Evolutionary conservation across 2,329 filamentous ascomycete species (phyloP).

Genomic region (Ophiostoma ulmi): DNA sequence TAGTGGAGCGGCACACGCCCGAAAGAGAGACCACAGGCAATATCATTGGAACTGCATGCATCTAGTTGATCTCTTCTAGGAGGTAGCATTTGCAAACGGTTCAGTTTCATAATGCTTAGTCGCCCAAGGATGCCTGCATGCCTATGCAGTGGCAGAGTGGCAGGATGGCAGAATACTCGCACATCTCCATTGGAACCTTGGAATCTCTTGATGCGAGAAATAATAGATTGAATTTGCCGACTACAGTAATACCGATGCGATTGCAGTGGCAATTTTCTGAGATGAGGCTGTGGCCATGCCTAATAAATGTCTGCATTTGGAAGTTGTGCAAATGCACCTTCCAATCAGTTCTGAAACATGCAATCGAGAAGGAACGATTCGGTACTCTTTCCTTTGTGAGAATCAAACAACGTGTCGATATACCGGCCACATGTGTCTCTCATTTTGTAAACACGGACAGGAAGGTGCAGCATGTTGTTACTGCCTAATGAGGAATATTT

Average conservation of each 20-base stretch:
- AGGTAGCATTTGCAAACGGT: not conserved
- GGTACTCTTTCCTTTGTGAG: not conserved
- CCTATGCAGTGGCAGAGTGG: not conserved
- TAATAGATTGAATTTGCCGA: not conserved
- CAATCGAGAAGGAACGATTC: not conserved
- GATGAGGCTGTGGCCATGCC: not conserved
- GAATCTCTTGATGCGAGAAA: not conserved
- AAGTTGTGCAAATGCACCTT: not conserved
- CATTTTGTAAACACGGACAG: not conserved
- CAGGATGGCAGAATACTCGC: not conserved
- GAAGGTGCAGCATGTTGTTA: not conserved
- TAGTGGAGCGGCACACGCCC: not conserved
- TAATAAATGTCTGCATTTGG: not conserved
- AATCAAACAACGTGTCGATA: not conserved
- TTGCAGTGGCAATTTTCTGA: not conserved
- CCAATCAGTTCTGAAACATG: not conserved
- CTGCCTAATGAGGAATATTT: not conserved
- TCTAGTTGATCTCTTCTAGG: not conserved
- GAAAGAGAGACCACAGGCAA: not conserved
- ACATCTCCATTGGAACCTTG: too few relatives aligned
- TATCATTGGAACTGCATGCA: not conserved
- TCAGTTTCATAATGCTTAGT: not conserved
- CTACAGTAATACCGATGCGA: not conserved
- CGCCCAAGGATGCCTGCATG: not conserved
- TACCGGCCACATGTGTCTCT: not conserved